These are phyloP conservation scores for Alternaria hordeiaustralica DNA, from an alignment of 2,329 filamentous ascomycete genomes.

Conservation along the genomic window DNA sequence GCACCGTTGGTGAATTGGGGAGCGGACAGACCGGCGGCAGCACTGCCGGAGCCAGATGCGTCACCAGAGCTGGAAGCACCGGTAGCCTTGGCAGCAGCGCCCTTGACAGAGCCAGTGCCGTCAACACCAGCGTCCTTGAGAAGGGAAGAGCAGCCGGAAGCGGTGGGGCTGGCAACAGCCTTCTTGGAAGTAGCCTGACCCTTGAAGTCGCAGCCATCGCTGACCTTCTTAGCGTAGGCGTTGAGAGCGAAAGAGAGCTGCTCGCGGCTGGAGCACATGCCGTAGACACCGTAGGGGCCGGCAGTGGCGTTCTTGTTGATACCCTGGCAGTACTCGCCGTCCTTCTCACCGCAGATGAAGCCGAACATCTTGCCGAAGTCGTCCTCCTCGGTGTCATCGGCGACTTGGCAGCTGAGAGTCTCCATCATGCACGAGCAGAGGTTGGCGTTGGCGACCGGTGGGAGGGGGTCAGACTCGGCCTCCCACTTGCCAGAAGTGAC, in stretches of 20 bases:
- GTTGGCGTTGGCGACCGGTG: constrained; percentile 77
- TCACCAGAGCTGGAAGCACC: constrained; percentile 16
- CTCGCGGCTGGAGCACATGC: constrained; percentile 74
- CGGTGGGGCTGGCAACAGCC: constrained; percentile 54
- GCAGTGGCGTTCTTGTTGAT: constrained; percentile 71
- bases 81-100: constrained; percentile 28
- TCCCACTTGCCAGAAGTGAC: constrained; percentile 68
- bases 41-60: constrained; percentile 32
- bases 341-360: constrained; percentile 69
- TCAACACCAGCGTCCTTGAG: constrained; percentile 69
- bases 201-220: constrained; percentile 72
- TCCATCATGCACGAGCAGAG: constrained; percentile 88
- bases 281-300: constrained; percentile 77
- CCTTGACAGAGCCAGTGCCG: constrained; percentile 63
- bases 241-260: constrained; percentile 78
- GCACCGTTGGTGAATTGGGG: constrained; percentile 55
- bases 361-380: constrained; percentile 74
- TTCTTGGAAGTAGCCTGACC: constrained; percentile 67
- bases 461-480: constrained; percentile 70
- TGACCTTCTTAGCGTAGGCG: constrained; percentile 62
- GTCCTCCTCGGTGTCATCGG: constrained; percentile 60
- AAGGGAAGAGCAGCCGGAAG: constrained; percentile 62
- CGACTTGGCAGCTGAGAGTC: constrained; percentile 73
- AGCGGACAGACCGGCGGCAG: constrained; percentile 52
- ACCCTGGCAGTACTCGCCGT: constrained; percentile 66